phyloP scores from a whole-genome alignment of 2,329 filamentous ascomycete genomes.

The Talaromyces sp. region DNA sequence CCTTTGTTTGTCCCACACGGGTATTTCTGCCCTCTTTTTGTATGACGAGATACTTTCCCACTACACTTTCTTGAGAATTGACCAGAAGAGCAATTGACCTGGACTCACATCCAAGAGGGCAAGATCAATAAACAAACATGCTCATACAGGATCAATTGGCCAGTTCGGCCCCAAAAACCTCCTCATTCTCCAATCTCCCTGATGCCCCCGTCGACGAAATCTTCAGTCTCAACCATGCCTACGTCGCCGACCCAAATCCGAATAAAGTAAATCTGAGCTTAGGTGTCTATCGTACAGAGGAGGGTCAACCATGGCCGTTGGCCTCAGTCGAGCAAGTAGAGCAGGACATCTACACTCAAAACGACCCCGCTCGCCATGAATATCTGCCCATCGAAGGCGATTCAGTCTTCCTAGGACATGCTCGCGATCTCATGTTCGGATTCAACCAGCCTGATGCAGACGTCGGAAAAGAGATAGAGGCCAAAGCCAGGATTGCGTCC shows the following conservation, averaged over 20 bases:
- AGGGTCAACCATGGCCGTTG: constrained; percentile 93
- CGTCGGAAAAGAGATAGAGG: constrained; percentile 24
- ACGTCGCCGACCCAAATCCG: constrained; percentile 64
- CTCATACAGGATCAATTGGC: constrained; percentile 13
- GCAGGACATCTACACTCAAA: constrained; percentile 67
- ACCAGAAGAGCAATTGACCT: background rate
- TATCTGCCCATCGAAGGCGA: constrained; percentile 93
- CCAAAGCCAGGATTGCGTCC: constrained; percentile 56
- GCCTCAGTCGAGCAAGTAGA: constrained; percentile 85
- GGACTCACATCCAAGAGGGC: background rate
- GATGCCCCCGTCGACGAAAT: constrained; percentile 87
- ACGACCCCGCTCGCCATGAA: constrained; percentile 90
- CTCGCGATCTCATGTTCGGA: constrained; percentile 76
- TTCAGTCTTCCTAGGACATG: constrained; percentile 74
- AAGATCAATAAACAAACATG: background rate
- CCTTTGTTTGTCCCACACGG: background rate
- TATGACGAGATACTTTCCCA: background rate
- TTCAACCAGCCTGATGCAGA: constrained; percentile 51
- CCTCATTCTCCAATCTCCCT: constrained; percentile 53
- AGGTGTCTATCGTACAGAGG: constrained; percentile 86
- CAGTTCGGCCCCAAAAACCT: background rate
- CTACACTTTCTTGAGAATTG: background rate
- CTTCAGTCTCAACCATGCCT: constrained; percentile 84
- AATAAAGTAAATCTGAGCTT: constrained; percentile 88
- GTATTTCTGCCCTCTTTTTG: background rate